phyloP scores from a whole-genome alignment of 805 yeast genomes.

The Cyberlindnera xylosilytica region DNA sequence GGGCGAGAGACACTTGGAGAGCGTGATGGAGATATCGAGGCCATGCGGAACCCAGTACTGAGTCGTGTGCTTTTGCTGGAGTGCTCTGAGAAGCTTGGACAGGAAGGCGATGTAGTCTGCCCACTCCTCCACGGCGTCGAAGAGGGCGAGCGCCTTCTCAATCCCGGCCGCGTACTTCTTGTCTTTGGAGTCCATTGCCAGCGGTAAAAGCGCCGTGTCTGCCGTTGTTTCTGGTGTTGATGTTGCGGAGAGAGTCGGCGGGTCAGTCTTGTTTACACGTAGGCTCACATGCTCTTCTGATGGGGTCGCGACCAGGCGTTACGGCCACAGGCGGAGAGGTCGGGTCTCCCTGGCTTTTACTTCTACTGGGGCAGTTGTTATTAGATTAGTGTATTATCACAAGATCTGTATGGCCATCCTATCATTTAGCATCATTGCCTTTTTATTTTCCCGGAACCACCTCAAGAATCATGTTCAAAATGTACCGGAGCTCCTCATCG shows the following conservation, averaged over 20 bases:
- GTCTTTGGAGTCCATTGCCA: constrained; percentile 51
- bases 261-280: background rate
- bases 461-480: constrained; percentile 42
- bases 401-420: no score
- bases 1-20: constrained; percentile 79
- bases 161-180: constrained; percentile 65
- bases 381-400: no score
- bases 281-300: no score
- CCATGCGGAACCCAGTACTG: constrained; percentile 65
- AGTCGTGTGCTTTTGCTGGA: constrained; percentile 43
- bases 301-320: no score
- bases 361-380: no score
- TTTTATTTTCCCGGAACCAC: constrained; percentile 17
- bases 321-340: no score
- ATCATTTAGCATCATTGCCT: no score
- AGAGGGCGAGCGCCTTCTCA: constrained; percentile 67
- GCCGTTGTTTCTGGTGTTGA: background rate
- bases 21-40: constrained; percentile 60
- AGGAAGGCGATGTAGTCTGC: constrained; percentile 94
- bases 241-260: background rate
- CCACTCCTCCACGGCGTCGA: constrained; percentile 92
- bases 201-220: background rate
- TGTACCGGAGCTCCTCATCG: constrained; percentile 62
- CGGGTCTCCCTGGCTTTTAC: no score
- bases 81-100: constrained; percentile 71